Evolutionary conservation across 768 basidiomycete species (phyloP).

Genomic region (Cubamyces sp.): DNA sequence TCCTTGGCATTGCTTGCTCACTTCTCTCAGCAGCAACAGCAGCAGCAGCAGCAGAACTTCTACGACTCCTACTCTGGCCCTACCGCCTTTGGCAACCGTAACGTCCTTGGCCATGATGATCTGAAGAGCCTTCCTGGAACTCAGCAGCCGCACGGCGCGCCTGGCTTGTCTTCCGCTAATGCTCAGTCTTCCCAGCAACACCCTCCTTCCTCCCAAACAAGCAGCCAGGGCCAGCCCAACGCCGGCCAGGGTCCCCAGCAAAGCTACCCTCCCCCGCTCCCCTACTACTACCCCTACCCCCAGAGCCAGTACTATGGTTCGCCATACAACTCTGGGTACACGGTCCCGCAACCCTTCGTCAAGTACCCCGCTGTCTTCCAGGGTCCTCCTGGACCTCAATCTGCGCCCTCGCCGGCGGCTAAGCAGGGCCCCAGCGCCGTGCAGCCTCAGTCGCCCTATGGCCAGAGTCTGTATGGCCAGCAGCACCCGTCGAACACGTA

Average conservation of each 20-base stretch:
- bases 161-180: slow-evolving; percentile 54
- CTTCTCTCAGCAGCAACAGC: slow-evolving; percentile 5
- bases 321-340: slow-evolving; percentile 64
- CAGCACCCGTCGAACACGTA: slow-evolving; percentile 55
- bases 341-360: slow-evolving; percentile 68
- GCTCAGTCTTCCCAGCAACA: slow-evolving; percentile 63
- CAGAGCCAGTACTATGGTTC: slow-evolving; percentile 79
- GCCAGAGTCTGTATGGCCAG: slow-evolving; percentile 68
- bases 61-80: slow-evolving; percentile 77
- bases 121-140: slow-evolving; percentile 67
- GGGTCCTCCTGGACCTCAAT: slow-evolving; percentile 69
- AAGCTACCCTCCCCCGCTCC: slow-evolving; percentile 60
- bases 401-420: slow-evolving; percentile 64
- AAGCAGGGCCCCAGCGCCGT: slow-evolving; percentile 65
- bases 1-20: slow-evolving; percentile 25
- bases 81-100: slow-evolving; percentile 64
- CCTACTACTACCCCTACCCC: slow-evolving; percentile 67
- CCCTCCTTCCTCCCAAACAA: slow-evolving; percentile 48
- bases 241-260: slow-evolving; percentile 68
- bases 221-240: slow-evolving; percentile 60
- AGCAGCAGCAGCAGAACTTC: slow-evolving; percentile 54
- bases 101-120: slow-evolving; percentile 73
- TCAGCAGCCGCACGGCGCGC: slow-evolving; percentile 44
- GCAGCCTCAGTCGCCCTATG: slow-evolving; percentile 63
- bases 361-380: slow-evolving; percentile 82